Base-by-base conservation (phyloP, 495 filamentous ascomycete species). In the Niebla homalea region DNA sequence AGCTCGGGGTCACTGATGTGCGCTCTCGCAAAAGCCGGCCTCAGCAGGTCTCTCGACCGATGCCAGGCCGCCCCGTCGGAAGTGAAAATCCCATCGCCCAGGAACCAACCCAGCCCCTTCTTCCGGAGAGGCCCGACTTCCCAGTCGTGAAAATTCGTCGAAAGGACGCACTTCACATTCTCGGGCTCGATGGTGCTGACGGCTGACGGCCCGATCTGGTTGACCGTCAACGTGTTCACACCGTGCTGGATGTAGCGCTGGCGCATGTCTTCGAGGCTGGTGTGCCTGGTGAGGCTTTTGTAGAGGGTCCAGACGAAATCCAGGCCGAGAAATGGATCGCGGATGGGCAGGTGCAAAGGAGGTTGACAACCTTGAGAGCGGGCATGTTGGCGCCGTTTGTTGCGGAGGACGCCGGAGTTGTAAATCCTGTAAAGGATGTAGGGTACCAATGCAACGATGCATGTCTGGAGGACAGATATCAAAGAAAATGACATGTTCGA, bases 1-100 rank as follows among this genome's bases (percentile, higher is more conserved):
- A 77, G 61, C 5, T 70, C 68, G 0, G 81, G 61, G 57, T 86
- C 74, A 23, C 70, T 72, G 25, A 86, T 68, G 57, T 81, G 78
- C 7, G 76, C 65, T 1, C 74, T 67, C 0, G 64, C 67, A 55
- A 88, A 88, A 43, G 77, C 77, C 0, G 83, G 84, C 4, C 79
- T 67, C 6, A 87, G 61, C 41, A 84, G 64, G 0, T 76, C 71
- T 2, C 82, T 64, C 6, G 79, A 81, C 46, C 79, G 71, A 53
- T 77, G 74, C 85, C 84, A 90, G 10, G 58, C 61, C 12, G 66
- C 63, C 14, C 84, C 85, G 56, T 86, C 77, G 3, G 70, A 68
- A 1, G 79, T 81, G 59, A 90, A 89, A 51, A 89, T 81, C 21
- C 84, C 84, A 39, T 75, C 59, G 7, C 84, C 84, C 1, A 87